A percentile compares a stretch with the other conserved stretches of the same genome.
These are phyloP conservation scores for Isabelozyma heimii DNA, from an alignment of 805 yeast genomes.

Conservation along the genomic window DNA sequence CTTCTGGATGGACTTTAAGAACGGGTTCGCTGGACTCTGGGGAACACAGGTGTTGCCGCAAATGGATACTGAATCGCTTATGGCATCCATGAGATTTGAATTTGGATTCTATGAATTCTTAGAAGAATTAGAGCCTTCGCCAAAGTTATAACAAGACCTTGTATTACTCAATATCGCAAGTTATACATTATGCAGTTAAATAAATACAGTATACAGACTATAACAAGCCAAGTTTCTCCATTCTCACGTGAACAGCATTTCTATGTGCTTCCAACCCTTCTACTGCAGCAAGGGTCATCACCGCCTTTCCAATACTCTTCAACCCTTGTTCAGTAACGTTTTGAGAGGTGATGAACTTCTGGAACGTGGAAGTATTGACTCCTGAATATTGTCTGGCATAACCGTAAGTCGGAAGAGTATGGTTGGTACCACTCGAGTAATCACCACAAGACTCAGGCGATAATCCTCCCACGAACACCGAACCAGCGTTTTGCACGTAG, in stretches of 20 bases:
- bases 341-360: slow-evolving; percentile 92
- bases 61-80: slow-evolving; percentile 20
- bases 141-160: neutral
- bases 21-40: slow-evolving; percentile 37
- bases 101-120: slow-evolving; percentile 20
- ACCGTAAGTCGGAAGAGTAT: slow-evolving; percentile 97
- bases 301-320: slow-evolving; percentile 89
- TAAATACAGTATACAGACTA: slow-evolving; percentile 8
- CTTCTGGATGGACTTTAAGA: slow-evolving; percentile 40
- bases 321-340: slow-evolving; percentile 84
- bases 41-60: slow-evolving; percentile 37
- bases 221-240: slow-evolving; percentile 72
- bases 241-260: slow-evolving; percentile 92
- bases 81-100: slow-evolving; percentile 21
- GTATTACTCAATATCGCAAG: neutral
- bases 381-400: slow-evolving; percentile 98
- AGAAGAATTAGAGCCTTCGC: slow-evolving; percentile 1
- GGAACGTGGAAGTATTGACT: slow-evolving; percentile 93
- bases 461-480: slow-evolving; percentile 92
- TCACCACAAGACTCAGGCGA: slow-evolving; percentile 99
- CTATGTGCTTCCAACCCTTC: slow-evolving; percentile 98
- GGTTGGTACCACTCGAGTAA: slow-evolving; percentile 97
- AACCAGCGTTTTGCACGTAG: slow-evolving; percentile 87
- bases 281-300: slow-evolving; percentile 90
- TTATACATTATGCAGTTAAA: neutral